Evolutionary conservation across 139 green algal species (phyloP).

Genomic region (Ettlia oleoabundans): DNA sequence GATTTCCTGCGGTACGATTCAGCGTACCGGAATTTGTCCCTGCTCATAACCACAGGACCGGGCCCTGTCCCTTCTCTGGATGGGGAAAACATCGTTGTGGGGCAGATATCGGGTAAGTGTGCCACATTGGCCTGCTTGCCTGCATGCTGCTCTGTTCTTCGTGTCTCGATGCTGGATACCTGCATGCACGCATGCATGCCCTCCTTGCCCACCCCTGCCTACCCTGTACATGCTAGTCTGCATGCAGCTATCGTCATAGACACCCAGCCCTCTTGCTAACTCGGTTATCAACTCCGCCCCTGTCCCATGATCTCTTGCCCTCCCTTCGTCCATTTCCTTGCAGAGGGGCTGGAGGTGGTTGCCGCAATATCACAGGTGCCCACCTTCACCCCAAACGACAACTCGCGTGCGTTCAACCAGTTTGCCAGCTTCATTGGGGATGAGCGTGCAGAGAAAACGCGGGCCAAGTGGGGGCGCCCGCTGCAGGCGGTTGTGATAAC

Average conservation of each 20-base stretch:
- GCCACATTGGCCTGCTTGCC: not conserved
- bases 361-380: slow-evolving; percentile 45
- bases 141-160: too few species aligned
- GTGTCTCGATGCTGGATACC: too few species aligned
- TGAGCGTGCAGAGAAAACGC: slow-evolving; percentile 60
- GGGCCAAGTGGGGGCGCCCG: slow-evolving; percentile 70
- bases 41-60: slow-evolving; percentile 59
- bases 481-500: slow-evolving; percentile 74
- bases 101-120: slow-evolving; percentile 50
- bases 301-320: too few species aligned
- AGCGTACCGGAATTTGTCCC: slow-evolving; percentile 41
- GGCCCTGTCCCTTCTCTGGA: slow-evolving; percentile 74
- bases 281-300: too few species aligned
- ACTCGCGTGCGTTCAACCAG: slow-evolving; percentile 55
- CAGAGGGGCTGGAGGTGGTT: slow-evolving; percentile 47
- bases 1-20: slow-evolving; percentile 30
- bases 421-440: slow-evolving; percentile 73
- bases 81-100: slow-evolving; percentile 80
- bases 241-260: too few species aligned
- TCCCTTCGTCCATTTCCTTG: too few species aligned
- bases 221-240: too few species aligned
- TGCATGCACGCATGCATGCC: too few species aligned
- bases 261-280: too few species aligned
- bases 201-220: too few species aligned
- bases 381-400: slow-evolving; percentile 58